Evolutionary conservation across 164 flowering plant genomes (phyloP).

Genomic region (Piper longum): DNA sequence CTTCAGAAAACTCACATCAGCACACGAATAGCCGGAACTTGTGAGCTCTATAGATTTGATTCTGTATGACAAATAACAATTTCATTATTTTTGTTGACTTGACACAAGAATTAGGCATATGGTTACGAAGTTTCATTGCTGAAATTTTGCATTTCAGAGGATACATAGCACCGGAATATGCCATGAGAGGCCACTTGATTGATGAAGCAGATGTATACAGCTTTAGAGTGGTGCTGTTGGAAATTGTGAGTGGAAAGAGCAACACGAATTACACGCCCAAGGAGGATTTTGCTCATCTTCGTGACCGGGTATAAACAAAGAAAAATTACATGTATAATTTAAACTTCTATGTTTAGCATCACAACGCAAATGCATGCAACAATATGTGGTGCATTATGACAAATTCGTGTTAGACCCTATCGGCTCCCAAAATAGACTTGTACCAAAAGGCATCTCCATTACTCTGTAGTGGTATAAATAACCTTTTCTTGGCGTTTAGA

Average conservation of each 20-base stretch:
- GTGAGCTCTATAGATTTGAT: slow-evolving; percentile 11
- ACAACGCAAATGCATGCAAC: not conserved
- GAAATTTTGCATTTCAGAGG: slow-evolving; percentile 21
- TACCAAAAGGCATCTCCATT: no score
- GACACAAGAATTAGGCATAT: not conserved
- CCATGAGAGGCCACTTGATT: slow-evolving; percentile 39
- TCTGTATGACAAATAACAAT: not conserved
- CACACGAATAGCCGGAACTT: slow-evolving; percentile 42
- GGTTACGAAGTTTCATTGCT: not conserved
- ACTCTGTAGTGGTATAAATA: no score
- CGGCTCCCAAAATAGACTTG: no score
- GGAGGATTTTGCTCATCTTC: not conserved
- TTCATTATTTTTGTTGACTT: not conserved
- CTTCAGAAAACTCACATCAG: slow-evolving; percentile 32
- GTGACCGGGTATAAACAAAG: not conserved
- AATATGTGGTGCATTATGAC: not conserved
- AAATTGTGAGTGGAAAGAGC: not conserved
- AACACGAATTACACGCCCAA: not conserved
- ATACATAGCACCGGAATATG: slow-evolving; percentile 68
- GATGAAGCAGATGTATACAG: slow-evolving; percentile 18
- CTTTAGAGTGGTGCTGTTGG: not conserved
- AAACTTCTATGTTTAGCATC: not conserved
- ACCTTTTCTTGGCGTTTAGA: no score
- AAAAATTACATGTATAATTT: not conserved
- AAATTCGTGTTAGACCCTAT: no score